A percentile compares a stretch with the other conserved stretches of the same genome.
Evolutionary conservation across 129 eudicot genomes (phyloP).

Genomic region (Scalesia atractyloides): DNA sequence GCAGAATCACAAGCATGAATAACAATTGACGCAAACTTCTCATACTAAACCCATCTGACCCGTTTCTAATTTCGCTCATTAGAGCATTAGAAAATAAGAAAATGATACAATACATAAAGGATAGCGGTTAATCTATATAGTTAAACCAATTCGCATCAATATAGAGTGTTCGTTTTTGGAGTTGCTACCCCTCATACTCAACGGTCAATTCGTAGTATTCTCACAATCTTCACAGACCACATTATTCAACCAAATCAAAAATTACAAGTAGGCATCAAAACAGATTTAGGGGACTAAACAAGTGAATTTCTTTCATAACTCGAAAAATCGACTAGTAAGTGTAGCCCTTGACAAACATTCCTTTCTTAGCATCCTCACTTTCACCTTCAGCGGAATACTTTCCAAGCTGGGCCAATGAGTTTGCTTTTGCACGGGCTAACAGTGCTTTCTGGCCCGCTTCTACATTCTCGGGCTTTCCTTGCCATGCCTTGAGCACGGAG

Average conservation of each 20-base stretch:
- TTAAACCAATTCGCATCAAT: background rate
- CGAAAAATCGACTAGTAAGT: conserved; percentile 49
- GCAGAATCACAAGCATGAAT: conserved; percentile 43
- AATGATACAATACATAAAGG: background rate
- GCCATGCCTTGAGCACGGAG: conserved; percentile 89
- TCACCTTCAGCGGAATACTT: conserved; percentile 92
- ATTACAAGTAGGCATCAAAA: conserved; percentile 27
- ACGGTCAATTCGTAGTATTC: conserved; percentile 18
- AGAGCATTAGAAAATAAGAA: background rate
- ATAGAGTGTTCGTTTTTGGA: background rate
- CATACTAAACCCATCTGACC: background rate
- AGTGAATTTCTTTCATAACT: conserved; percentile 17
- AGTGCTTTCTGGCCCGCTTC: conserved; percentile 85
- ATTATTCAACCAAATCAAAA: conserved; percentile 39
- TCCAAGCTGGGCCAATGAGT: conserved; percentile 90
- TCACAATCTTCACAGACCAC: conserved; percentile 23
- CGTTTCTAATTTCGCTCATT: too few species aligned
- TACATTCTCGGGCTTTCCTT: conserved; percentile 75
- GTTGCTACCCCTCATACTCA: conserved; percentile 23
- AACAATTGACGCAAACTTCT: conserved; percentile 56
- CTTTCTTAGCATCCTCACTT: conserved; percentile 80
- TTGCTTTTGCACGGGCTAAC: conserved; percentile 81
- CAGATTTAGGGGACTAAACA: background rate
- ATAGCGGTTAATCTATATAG: background rate
- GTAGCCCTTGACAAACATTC: conserved; percentile 90